Base-by-base conservation (phyloP, 768 basidiomycete species). In the Kwoniella pini region DNA sequence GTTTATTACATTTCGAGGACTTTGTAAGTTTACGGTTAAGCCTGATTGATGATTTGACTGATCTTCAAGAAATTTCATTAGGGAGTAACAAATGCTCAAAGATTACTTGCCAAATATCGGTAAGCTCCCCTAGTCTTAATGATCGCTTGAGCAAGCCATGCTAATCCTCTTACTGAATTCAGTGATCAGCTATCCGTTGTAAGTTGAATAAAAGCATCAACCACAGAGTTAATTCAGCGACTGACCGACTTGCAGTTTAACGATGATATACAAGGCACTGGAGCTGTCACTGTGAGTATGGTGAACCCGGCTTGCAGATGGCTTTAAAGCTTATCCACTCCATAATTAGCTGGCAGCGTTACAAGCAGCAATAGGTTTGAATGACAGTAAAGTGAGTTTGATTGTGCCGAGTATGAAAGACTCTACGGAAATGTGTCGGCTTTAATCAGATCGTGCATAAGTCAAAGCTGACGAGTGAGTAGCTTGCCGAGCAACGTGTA, bases 1-100 rank as follows among this genome's bases (percentile, higher is more conserved):
- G 82, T 70, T 81, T 91, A 3, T 79, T 81, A 3, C 90, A 94
- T 72, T 91, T 92, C 56, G 90, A 93, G 72, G 90, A 92, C 69
- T 91, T 91, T 62, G 89, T 74, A 43, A 63, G 72, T 64, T 43
- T 27, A 3, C 11, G 27, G 31, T 15, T 19, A 31, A 38, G 50
- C 2, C 21, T 43, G 15, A 36, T n/a, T 15, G 36, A 36, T 45
- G 33, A 50, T 21, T 7, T 22, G 3, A 19, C 38, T 44, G 11
- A 27, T 4, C n/a, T n/a, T n/a, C n/a, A n/a, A n/a, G n/a, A n/a
- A n/a, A n/a, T n/a, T n/a, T n/a, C n/a, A n/a, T n/a, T 22, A 69
- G 74, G 80, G 89, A 3, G 85, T 88, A 2, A 82, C 82, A 27
- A 91, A 91, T 63, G 90, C 90, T 0, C 84, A 88, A 60, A 79